phyloP scores from a whole-genome alignment of 192 early-diverging fungal genomes.

The Dissophora globulifera region DNA sequence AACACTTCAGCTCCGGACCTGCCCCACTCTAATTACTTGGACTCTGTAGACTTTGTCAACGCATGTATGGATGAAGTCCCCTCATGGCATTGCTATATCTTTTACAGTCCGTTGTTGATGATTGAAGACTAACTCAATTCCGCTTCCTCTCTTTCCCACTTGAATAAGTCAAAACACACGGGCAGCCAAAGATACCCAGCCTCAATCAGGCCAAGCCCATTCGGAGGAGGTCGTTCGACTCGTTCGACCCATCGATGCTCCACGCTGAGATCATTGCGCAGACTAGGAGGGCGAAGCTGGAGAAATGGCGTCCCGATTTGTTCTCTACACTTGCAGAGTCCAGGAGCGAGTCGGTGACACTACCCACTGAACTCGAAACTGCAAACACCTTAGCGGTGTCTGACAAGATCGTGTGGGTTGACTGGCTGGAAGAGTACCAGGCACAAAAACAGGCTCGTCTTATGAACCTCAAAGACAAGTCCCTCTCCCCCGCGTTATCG shows the following conservation, averaged over 20 bases:
- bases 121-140: no score
- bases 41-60: constrained; percentile 52
- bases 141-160: neutral
- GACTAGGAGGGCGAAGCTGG: constrained; percentile 44
- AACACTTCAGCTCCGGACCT: constrained; percentile 41
- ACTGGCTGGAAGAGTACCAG: constrained; percentile 51
- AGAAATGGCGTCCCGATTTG: constrained; percentile 50
- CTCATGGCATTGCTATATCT: neutral
- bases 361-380: neutral
- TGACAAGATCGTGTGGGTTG: constrained; percentile 40
- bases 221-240: constrained; percentile 46
- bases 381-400: neutral
- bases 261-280: constrained; percentile 52
- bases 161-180: constrained; percentile 30
- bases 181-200: constrained; percentile 40
- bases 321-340: constrained; percentile 5
- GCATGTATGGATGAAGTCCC: constrained; percentile 32
- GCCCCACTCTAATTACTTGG: constrained; percentile 45
- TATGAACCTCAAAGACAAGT: constrained; percentile 14
- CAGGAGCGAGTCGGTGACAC: neutral
- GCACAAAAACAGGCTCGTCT: constrained; percentile 30
- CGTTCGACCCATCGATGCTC: constrained; percentile 48
- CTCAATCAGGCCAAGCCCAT: constrained; percentile 37
- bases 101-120: no score
- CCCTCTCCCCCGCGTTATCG: constrained; percentile 15